Evolutionary conservation across 1,139 yeast species (phyloP).

Genomic region (Lodderomyces jiufengensis): DNA sequence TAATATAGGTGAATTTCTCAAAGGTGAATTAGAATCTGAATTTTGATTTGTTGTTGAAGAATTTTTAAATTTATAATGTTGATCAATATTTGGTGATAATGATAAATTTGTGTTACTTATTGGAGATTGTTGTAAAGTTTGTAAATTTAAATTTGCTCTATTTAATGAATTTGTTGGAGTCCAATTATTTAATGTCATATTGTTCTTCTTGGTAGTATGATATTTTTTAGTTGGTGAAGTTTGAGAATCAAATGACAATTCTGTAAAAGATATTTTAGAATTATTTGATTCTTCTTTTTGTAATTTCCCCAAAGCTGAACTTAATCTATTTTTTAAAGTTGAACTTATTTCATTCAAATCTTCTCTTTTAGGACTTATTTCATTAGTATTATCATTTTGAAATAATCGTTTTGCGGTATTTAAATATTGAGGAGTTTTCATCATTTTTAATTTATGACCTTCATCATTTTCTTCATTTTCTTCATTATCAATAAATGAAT

Average conservation of each 20-base stretch:
- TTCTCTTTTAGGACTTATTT: constrained; percentile 17
- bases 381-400: constrained; percentile 12
- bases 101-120: constrained; percentile 6
- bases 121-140: constrained; percentile 37
- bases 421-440: constrained; percentile 41
- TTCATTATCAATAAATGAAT: constrained; percentile 22
- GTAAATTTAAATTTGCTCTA: constrained; percentile 35
- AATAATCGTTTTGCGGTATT: constrained; percentile 38
- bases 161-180: constrained; percentile 24
- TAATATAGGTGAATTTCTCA: constrained; percentile 25
- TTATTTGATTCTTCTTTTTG: constrained; percentile 22
- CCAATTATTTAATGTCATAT: constrained; percentile 3
- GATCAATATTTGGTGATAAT: constrained; percentile 6
- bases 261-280: constrained; percentile 29
- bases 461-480: constrained; percentile 20
- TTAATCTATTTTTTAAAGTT: constrained; percentile 35
- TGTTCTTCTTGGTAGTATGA: constrained; percentile 3
- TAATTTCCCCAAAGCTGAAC: constrained; percentile 40
- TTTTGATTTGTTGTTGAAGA: too few relatives aligned
- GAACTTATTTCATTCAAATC: constrained; percentile 39
- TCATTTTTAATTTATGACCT: constrained; percentile 22
- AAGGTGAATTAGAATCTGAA: constrained; percentile 12
- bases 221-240: constrained; percentile 30
- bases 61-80: constrained; percentile 1
- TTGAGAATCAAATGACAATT: constrained; percentile 28